These are phyloP conservation scores for Leishmania tropica DNA, from an alignment of 208 protist species.

Conservation along the genomic window DNA sequence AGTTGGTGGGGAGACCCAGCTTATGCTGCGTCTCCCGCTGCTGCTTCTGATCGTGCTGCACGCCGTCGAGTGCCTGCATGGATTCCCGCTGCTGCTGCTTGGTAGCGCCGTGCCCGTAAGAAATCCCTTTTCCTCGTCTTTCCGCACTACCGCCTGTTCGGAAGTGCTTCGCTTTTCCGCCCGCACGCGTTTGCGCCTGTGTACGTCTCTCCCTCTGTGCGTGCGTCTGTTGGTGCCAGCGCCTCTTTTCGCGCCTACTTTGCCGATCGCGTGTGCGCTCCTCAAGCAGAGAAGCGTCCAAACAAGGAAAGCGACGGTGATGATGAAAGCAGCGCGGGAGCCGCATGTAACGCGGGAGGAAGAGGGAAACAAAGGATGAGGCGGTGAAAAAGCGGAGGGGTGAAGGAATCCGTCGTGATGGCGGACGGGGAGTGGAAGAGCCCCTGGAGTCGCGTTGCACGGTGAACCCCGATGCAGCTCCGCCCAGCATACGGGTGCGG, in stretches of 20 bases:
- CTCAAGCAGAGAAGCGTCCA: not conserved
- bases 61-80: constrained; percentile 20
- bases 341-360: not conserved
- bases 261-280: not conserved
- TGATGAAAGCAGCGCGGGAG: not conserved
- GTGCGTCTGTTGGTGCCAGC: not conserved
- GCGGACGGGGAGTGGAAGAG: not conserved
- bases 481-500: not conserved
- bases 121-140: not conserved
- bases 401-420: not conserved
- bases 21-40: constrained; percentile 31
- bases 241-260: not conserved
- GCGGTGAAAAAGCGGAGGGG: not conserved
- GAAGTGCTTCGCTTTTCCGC: not conserved
- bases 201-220: not conserved
- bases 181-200: not conserved
- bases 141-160: not conserved
- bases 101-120: not conserved
- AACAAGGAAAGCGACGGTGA: not conserved
- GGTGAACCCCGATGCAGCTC: not conserved
- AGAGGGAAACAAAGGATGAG: not conserved
- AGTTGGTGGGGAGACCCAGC: constrained; percentile 94
- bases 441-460: not conserved
- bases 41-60: constrained; percentile 24
- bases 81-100: not conserved